phyloP scores from a whole-genome alignment of 2,329 filamentous ascomycete species.

The Exophiala aquamarina region DNA sequence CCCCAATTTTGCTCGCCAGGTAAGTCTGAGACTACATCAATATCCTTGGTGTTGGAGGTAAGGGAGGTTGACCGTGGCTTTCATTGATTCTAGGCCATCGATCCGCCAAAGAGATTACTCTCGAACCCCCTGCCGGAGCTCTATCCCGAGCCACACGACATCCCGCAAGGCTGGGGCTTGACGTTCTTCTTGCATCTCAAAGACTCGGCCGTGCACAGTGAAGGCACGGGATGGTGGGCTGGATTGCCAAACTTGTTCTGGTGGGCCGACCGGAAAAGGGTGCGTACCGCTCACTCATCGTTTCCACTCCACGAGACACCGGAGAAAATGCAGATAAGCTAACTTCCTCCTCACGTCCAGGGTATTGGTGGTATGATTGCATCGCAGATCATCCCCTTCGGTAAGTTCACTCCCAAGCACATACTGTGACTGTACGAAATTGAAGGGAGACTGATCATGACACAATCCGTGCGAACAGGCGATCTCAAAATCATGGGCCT shows the following conservation, averaged over 20 bases:
- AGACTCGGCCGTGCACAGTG: slow-evolving; percentile 51
- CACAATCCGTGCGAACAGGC: slow-evolving; percentile 8
- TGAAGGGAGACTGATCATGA: too few species aligned
- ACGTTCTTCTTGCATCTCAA: slow-evolving; percentile 56
- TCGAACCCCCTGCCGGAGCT: slow-evolving; percentile 53
- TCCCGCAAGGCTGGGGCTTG: slow-evolving; percentile 66
- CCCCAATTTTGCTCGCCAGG: slow-evolving; percentile 53
- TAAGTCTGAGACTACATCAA: slow-evolving; percentile 8
- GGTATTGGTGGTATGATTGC: slow-evolving; percentile 29
- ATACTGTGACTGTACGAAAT: too few species aligned
- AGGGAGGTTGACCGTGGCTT: background rate
- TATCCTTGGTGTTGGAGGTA: background rate
- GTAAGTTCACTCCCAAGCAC: slow-evolving; percentile 1
- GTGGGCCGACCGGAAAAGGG: slow-evolving; percentile 63
- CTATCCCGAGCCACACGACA: slow-evolving; percentile 47
- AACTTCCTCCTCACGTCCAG: slow-evolving; percentile 7
- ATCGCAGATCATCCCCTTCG: slow-evolving; percentile 28
- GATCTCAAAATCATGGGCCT: slow-evolving; percentile 27
- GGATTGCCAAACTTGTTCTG: slow-evolving; percentile 62
- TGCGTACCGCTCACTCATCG: too few species aligned
- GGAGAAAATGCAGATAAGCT: too few species aligned
- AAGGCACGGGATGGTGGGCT: slow-evolving; percentile 56
- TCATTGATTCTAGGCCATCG: slow-evolving; percentile 29
- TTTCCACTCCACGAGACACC: too few species aligned
- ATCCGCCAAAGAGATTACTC: slow-evolving; percentile 50